Evolutionary conservation across 768 basidiomycete species (phyloP).

Genomic region (Mrakia gelida): DNA sequence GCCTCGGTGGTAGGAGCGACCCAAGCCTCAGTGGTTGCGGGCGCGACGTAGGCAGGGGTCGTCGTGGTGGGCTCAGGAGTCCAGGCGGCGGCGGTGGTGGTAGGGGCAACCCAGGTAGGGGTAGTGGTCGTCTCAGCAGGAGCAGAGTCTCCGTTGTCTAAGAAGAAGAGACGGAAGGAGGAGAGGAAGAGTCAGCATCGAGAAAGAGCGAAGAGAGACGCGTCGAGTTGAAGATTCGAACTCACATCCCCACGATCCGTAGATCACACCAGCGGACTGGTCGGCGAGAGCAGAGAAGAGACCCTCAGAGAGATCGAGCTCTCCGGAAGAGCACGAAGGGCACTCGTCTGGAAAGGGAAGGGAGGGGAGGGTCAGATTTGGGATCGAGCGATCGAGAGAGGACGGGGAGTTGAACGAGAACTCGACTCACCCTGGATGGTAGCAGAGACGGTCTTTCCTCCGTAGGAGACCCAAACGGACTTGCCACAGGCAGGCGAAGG

Average conservation of each 20-base stretch:
- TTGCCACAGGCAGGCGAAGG: slow-evolving; percentile 26
- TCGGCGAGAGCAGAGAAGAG: slow-evolving; percentile 51
- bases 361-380: neutral
- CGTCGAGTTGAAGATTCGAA: neutral
- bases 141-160: neutral
- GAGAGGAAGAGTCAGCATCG: neutral
- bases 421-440: slow-evolving; percentile 3
- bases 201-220: neutral
- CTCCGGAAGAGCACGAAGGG: slow-evolving; percentile 60
- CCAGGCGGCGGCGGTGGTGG: slow-evolving; percentile 22
- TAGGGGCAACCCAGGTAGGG: slow-evolving; percentile 6
- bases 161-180: neutral
- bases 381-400: neutral
- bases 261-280: slow-evolving; percentile 17
- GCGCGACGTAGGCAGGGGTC: neutral
- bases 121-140: neutral
- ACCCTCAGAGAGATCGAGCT: slow-evolving; percentile 63
- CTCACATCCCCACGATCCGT: neutral
- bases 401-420: neutral
- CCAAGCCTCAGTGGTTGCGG: neutral
- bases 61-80: slow-evolving; percentile 14
- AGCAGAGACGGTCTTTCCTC: slow-evolving; percentile 24
- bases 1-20: neutral
- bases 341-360: slow-evolving; percentile 44
- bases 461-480: slow-evolving; percentile 26